These are phyloP conservation scores for Taiwanofungus camphoratus DNA, from an alignment of 1,284 basidiomycete species.

Conservation along the genomic window DNA sequence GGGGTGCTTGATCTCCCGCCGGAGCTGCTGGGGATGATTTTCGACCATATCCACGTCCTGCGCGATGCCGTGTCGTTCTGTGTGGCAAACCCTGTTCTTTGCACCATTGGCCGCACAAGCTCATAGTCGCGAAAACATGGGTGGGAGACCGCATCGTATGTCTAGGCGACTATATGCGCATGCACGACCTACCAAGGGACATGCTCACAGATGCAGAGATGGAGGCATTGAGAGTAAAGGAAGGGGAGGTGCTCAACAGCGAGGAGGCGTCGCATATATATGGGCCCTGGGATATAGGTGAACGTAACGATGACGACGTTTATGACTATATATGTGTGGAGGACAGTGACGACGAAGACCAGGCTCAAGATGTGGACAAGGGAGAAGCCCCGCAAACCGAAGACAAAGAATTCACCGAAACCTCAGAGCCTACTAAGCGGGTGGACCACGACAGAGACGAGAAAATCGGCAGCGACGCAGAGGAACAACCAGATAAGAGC, in stretches of 20 bases:
- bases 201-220: neutral
- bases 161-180: neutral
- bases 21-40: neutral
- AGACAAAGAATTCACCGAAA: too few relatives aligned
- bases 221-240: neutral
- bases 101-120: neutral
- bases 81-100: neutral
- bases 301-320: too few relatives aligned
- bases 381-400: too few relatives aligned
- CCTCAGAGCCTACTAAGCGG: too few relatives aligned
- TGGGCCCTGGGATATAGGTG: neutral
- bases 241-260: neutral
- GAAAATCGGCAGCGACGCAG: too few relatives aligned
- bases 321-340: too few relatives aligned
- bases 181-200: neutral
- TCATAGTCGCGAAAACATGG: neutral
- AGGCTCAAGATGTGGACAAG: too few relatives aligned
- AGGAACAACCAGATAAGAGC: too few relatives aligned
- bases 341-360: too few relatives aligned
- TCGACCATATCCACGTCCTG: neutral
- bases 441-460: too few relatives aligned
- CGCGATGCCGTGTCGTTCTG: neutral
- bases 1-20: too few relatives aligned
- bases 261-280: neutral
- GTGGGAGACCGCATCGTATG: neutral